phyloP scores from a whole-genome alignment of 2,329 filamentous ascomycete genomes.

The Phoma sp. region DNA sequence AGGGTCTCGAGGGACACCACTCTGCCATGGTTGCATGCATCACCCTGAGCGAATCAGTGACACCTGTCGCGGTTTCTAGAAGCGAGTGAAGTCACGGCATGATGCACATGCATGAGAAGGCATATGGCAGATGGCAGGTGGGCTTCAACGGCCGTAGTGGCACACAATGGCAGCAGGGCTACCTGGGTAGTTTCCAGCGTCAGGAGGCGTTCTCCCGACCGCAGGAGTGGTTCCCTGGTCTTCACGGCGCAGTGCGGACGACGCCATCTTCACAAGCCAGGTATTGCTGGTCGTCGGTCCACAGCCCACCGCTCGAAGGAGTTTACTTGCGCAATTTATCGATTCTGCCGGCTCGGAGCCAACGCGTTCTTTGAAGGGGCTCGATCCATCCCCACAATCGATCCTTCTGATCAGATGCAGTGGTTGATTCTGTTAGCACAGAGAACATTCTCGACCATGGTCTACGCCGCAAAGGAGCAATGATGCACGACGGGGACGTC shows the following conservation, averaged over 20 bases:
- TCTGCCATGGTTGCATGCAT: not conserved
- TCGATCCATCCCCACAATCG: conserved; percentile 2
- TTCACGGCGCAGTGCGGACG: not conserved
- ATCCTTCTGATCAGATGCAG: conserved; percentile 2
- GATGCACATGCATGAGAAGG: conserved; percentile 1
- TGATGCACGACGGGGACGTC: conserved; percentile 1
- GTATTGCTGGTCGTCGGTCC: conserved; percentile 5
- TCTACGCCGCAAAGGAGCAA: conserved; percentile 9
- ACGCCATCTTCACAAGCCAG: conserved; percentile 2
- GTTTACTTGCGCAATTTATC: conserved; percentile 14
- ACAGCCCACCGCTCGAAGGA: conserved; percentile 7
- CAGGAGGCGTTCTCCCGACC: conserved; percentile 3
- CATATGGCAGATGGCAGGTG: not conserved
- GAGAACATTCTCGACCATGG: conserved; percentile 14
- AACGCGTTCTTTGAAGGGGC: conserved; percentile 5
- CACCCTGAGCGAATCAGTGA: conserved; percentile 7
- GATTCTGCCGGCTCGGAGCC: conserved; percentile 2
- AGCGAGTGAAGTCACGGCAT: not conserved
- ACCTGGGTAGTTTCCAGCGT: not conserved
- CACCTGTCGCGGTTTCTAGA: conserved; percentile 14
- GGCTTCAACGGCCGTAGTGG: conserved; percentile 1
- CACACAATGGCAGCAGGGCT: conserved; percentile 1
- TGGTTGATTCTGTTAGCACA: not conserved
- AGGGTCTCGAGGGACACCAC: too few species aligned
- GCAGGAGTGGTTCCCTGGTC: not conserved